Percentiles rank a stretch among this genome's conserved stretches.
These are phyloP conservation scores for Malus fusca DNA, from an alignment of 306 rosid species.

Conservation along the genomic window DNA sequence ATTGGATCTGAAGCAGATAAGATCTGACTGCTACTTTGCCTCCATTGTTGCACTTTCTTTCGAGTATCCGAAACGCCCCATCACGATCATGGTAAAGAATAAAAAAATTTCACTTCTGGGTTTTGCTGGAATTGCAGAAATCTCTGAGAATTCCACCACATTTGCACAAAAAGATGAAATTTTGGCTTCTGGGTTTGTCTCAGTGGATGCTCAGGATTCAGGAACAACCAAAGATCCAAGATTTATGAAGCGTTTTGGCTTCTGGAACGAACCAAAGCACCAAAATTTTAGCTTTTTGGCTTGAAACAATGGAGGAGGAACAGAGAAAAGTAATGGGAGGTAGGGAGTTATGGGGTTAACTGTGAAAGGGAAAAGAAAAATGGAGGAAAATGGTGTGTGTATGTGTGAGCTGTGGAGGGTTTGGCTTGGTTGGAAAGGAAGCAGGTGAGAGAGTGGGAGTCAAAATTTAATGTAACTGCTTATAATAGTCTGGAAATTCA, in stretches of 20 bases:
- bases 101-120: slow-evolving; percentile 29
- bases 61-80: slow-evolving; percentile 22
- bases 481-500: slow-evolving; percentile 14
- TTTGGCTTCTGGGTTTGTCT: slow-evolving; percentile 6
- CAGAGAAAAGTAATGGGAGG: slow-evolving; percentile 30
- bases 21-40: slow-evolving; percentile 30
- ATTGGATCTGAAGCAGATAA: slow-evolving; percentile 21
- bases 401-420: not conserved
- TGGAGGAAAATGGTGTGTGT: slow-evolving; percentile 33
- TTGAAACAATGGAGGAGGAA: slow-evolving; percentile 4
- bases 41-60: slow-evolving; percentile 8
- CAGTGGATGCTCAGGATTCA: slow-evolving; percentile 12
- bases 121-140: slow-evolving; percentile 21
- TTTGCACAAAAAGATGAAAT: slow-evolving; percentile 19
- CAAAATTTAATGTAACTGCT: slow-evolving; percentile 41
- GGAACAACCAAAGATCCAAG: slow-evolving; percentile 27
- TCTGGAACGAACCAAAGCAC: slow-evolving; percentile 25
- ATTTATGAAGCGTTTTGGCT: not conserved
- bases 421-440: slow-evolving; percentile 61
- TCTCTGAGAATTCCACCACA: slow-evolving; percentile 13
- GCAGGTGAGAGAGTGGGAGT: slow-evolving; percentile 44
- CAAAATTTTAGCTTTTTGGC: slow-evolving; percentile 29
- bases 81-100: slow-evolving; percentile 26
- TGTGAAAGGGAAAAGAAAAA: slow-evolving; percentile 23
- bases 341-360: slow-evolving; percentile 33